Percentiles rank a stretch among this genome's conserved stretches.
Evolutionary conservation across 331 rosid genomes (phyloP).

Genomic region (Dryas integrifolia): DNA sequence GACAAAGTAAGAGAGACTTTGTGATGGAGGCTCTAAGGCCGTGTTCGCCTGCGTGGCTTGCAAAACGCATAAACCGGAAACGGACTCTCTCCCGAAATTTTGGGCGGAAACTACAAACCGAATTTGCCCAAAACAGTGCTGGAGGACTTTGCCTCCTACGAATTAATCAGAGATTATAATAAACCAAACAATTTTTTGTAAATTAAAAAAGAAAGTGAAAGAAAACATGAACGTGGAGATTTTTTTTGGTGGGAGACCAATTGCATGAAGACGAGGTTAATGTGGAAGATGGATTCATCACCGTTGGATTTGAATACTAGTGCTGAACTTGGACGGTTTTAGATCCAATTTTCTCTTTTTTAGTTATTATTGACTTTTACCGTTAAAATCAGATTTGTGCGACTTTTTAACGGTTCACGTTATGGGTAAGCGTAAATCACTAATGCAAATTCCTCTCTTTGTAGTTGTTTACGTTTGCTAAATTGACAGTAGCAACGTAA

Average conservation of each 20-base stretch:
- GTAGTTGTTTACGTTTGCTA: no score
- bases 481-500: no score
- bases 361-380: no score
- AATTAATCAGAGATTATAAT: background rate
- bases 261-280: slow-evolving; percentile 27
- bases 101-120: slow-evolving; percentile 21
- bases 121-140: slow-evolving; percentile 26
- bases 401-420: no score
- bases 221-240: slow-evolving; percentile 31
- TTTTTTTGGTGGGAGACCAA: slow-evolving; percentile 1
- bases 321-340: background rate
- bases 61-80: slow-evolving; percentile 9
- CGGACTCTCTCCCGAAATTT: slow-evolving; percentile 4
- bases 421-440: no score
- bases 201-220: background rate
- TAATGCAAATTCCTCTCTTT: no score
- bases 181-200: background rate
- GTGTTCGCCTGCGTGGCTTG: slow-evolving; percentile 15
- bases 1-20: slow-evolving; percentile 13
- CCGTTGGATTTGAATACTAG: slow-evolving; percentile 24
- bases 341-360: background rate
- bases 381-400: no score
- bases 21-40: background rate
- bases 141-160: slow-evolving; percentile 7
- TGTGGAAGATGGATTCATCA: background rate